Conservation (phyloP, 164 flowering plant genomes). For the Magnolia sinica region DNA sequence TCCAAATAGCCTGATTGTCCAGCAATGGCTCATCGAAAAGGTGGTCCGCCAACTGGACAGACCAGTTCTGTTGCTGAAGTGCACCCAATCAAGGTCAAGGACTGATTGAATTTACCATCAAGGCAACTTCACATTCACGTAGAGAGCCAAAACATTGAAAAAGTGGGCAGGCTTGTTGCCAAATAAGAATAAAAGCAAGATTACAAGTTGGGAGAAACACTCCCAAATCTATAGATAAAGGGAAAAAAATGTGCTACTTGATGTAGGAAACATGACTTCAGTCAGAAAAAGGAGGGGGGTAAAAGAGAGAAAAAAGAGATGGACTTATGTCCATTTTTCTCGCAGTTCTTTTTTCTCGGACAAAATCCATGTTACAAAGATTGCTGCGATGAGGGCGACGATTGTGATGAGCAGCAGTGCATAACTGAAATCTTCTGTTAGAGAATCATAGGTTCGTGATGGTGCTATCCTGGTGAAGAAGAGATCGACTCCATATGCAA, state of each 20-base stretch:
- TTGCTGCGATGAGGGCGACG: slow-evolving; percentile 71
- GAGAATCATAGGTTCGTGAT: slow-evolving; percentile 87
- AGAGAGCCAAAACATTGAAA: neutral
- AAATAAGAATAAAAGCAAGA: slow-evolving; percentile 3
- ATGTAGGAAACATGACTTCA: slow-evolving; percentile 8
- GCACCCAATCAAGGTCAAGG: too few relatives aligned
- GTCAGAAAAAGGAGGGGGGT: neutral
- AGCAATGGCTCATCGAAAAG: too few relatives aligned
- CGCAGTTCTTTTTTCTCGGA: slow-evolving; percentile 88
- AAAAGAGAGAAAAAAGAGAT: neutral
- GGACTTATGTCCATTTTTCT: slow-evolving; percentile 83
- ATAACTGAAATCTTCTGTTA: slow-evolving; percentile 92
- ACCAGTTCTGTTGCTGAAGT: too few relatives aligned
- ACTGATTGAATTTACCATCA: neutral
- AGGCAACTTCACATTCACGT: neutral
- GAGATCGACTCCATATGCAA: slow-evolving; percentile 86
- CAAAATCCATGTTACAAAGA: slow-evolving; percentile 82
- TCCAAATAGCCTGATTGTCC: too few relatives aligned
- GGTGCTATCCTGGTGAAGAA: slow-evolving; percentile 87
- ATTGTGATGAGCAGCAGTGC: slow-evolving; percentile 89
- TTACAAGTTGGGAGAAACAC: slow-evolving; percentile 17
- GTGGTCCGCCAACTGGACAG: too few relatives aligned
- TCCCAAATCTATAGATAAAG: slow-evolving; percentile 3
- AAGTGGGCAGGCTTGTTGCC: neutral
- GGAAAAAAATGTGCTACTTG: slow-evolving; percentile 2